phyloP scores from a whole-genome alignment of 1,139 yeast species.

The Pichia sp. region DNA sequence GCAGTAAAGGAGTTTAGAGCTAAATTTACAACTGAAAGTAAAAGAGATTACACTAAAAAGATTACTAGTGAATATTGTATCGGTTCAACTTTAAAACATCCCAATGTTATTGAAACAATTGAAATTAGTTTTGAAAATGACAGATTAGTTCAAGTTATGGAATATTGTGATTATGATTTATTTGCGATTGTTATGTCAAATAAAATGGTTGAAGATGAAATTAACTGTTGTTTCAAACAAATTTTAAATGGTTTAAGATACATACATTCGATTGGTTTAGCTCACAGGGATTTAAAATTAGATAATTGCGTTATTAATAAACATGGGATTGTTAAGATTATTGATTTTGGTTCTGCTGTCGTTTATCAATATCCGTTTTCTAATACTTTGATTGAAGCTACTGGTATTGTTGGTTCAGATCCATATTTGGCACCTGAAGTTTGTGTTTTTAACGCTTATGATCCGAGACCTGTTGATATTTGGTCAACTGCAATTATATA shows the following conservation, averaged over 20 bases:
- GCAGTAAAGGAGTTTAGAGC: conserved; percentile 97
- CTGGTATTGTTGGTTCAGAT: conserved; percentile 96
- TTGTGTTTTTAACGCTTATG: conserved; percentile 64
- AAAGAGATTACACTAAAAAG: conserved; percentile 90
- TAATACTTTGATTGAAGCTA: conserved; percentile 68
- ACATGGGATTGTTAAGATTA: conserved; percentile 82
- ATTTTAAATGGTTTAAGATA: conserved; percentile 78
- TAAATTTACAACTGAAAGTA: conserved; percentile 72
- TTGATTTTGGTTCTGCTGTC: conserved; percentile 95
- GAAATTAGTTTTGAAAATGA: conserved; percentile 86
- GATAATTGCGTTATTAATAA: conserved; percentile 90
- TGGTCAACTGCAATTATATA: conserved; percentile 96
- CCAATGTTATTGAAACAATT: conserved; percentile 87
- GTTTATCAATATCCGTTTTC: conserved; percentile 92
- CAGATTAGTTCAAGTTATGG: conserved; percentile 93
- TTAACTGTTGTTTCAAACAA: conserved; percentile 87
- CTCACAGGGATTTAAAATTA: conserved; percentile 90
- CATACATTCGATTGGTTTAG: conserved; percentile 82
- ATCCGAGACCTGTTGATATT: conserved; percentile 88
- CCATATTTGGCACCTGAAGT: conserved; percentile 98
- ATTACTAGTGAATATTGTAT: conserved; percentile 97
- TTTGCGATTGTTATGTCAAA: conserved; percentile 98
- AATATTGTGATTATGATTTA: conserved; percentile 92
- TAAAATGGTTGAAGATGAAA: conserved; percentile 76
- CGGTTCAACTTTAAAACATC: conserved; percentile 92